Percentiles rank a stretch among this genome's conserved stretches.
These are phyloP conservation scores for Saturnispora besseyi DNA, from an alignment of 805 yeast species.

Conservation along the genomic window DNA sequence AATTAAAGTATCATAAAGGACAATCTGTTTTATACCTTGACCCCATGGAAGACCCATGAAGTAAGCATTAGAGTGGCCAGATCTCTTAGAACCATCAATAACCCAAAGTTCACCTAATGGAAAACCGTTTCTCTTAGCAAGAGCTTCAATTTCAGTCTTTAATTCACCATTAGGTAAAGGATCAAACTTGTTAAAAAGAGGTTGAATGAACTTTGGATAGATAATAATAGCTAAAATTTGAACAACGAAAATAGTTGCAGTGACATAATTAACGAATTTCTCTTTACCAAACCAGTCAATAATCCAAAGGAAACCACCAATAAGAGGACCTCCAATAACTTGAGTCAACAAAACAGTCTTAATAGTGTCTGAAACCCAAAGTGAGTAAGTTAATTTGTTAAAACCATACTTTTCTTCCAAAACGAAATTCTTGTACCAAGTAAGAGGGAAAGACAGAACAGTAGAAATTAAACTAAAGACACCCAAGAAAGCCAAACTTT, in stretches of 20 bases:
- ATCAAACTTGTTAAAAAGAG: conserved; percentile 82
- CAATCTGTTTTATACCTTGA: conserved; percentile 69
- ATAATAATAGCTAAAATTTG: conserved; percentile 70
- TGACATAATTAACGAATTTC: conserved; percentile 70
- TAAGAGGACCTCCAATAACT: conserved; percentile 60
- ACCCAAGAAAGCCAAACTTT: conserved; percentile 57
- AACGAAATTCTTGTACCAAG: conserved; percentile 73
- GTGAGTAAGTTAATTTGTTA: conserved; percentile 66
- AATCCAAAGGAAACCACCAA: conserved; percentile 71
- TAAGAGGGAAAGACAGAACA: conserved; percentile 54
- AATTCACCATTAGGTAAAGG: conserved; percentile 89
- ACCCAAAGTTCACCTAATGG: conserved; percentile 83
- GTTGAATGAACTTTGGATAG: conserved; percentile 80
- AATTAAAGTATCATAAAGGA: conserved; percentile 83
- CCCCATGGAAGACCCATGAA: conserved; percentile 93
- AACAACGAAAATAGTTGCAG: conserved; percentile 59
- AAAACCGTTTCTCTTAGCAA: conserved; percentile 69
- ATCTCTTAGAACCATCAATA: conserved; percentile 94
- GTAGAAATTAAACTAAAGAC: conserved; percentile 42
- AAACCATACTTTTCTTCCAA: conserved; percentile 90
- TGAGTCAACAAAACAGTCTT: conserved; percentile 49
- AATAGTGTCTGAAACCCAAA: conserved; percentile 67
- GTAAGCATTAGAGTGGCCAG: conserved; percentile 94
- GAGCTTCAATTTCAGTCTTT: conserved; percentile 66
- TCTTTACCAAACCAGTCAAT: conserved; percentile 66